Conservation (phyloP, 805 yeast genomes). For the Starmerella geochares region DNA sequence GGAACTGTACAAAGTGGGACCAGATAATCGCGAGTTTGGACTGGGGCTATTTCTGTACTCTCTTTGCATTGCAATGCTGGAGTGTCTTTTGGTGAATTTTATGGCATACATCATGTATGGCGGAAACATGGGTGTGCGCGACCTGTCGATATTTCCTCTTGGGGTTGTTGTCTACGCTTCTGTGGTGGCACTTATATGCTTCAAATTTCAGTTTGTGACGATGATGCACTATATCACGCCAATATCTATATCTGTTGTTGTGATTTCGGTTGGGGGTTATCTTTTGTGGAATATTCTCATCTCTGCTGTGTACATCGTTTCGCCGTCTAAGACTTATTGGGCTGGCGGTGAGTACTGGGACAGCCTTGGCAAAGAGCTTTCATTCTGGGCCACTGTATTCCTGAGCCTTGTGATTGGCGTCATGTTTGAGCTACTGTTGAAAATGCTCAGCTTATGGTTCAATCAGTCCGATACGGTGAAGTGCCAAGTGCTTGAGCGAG, state of each 20-base stretch:
- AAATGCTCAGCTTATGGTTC: constrained; percentile 46
- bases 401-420: constrained; percentile 49
- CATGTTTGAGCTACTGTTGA: constrained; percentile 54
- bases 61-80: constrained; percentile 66
- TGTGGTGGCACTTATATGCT: constrained; percentile 59
- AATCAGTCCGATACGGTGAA: constrained; percentile 66
- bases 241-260: constrained; percentile 53
- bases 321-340: constrained; percentile 51
- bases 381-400: constrained; percentile 76
- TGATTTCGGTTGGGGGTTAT: constrained; percentile 76
- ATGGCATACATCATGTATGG: constrained; percentile 64
- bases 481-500: constrained; percentile 69
- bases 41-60: constrained; percentile 59
- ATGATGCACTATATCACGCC: constrained; percentile 55
- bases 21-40: constrained; percentile 64
- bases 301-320: constrained; percentile 52
- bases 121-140: constrained; percentile 44
- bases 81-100: constrained; percentile 63
- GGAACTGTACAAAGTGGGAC: constrained; percentile 70
- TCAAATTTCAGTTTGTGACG: constrained; percentile 71
- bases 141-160: constrained; percentile 70
- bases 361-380: constrained; percentile 66
- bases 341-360: constrained; percentile 59
- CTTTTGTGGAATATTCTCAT: constrained; percentile 70
- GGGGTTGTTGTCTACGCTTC: constrained; percentile 70